Evolutionary conservation across 2,329 filamentous ascomycete species (phyloP), one percentile per base, ranked within the genome.

Genomic region (Botrytis galanthina): DNA sequence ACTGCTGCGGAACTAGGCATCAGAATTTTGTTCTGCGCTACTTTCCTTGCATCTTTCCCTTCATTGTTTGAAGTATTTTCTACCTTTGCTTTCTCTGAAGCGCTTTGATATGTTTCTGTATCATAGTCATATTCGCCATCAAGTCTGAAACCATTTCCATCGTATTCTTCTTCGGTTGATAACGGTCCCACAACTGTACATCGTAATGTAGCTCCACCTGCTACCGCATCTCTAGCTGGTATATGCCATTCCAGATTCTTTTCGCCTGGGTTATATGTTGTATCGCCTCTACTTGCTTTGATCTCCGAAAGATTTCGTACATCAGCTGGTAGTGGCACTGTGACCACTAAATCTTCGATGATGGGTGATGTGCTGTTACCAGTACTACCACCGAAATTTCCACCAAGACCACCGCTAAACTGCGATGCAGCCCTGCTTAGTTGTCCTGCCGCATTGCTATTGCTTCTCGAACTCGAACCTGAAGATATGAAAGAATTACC

Each of bases 291-390:
- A 77, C 90, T 93, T 3, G 94, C 89, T 73, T 93, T 89, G 72
- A 98, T 87, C 79, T 98, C 95, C 8, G 90, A 90, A 26, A 98
- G 85, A 80, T 94, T 97, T 73, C 93, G 90, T 69, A 98, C 94
- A 39, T 90, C 88, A 6, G 88, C 83, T 4, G 95, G 93, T 18
- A 98, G 87, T 1, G 95, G 94, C 14, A 98, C 88, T 2, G 90
- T 90, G 39, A 98, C 90, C 3, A 88, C 86, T 44, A 98, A 84
- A 73, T 96, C 93, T 78, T 97, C 93, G 37, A 98, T 83, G 14
- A 86, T 86, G 12, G 89, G 87, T 18, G 76, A 78, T 42, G 79
- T 76, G 22, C 79, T 79, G 42, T 74, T 80, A 20, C 89, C 89
- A 5, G 83, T 81, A 78, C 82, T 83, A 18, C 82, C 83, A 67